Evolutionary conservation across 768 basidiomycete species (phyloP).

Genomic region (Stropharia rugosoannulata): DNA sequence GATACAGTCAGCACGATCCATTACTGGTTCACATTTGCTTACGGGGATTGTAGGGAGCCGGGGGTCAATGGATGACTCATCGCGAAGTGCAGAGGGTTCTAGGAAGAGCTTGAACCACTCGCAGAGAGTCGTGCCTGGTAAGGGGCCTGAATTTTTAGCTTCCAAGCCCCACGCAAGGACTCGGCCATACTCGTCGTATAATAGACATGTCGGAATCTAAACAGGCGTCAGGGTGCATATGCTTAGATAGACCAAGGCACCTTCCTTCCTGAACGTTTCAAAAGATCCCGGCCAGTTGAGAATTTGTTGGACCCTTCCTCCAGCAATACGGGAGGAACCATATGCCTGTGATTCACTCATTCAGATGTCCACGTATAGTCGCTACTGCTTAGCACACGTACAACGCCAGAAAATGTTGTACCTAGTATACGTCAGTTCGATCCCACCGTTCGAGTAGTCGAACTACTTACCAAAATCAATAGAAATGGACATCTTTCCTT

Average conservation of each 20-base stretch:
- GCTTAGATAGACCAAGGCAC: conserved; percentile 8
- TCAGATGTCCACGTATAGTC: not conserved
- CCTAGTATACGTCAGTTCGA: conserved; percentile 38
- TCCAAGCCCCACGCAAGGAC: conserved; percentile 86
- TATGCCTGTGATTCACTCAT: conserved; percentile 58
- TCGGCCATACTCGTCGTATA: conserved; percentile 73
- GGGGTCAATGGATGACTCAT: conserved; percentile 68
- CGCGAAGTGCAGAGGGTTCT: conserved; percentile 77
- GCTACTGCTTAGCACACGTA: conserved; percentile 37
- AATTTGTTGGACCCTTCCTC: conserved; percentile 81
- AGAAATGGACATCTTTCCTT: conserved; percentile 79
- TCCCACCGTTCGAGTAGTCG: not conserved
- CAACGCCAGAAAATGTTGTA: conserved; percentile 87
- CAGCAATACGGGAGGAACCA: conserved; percentile 80
- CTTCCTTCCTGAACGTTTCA: conserved; percentile 82
- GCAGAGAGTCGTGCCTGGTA: conserved; percentile 57
- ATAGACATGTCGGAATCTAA: conserved; percentile 76
- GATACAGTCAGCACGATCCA: conserved; percentile 5
- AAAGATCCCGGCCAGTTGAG: conserved; percentile 83
- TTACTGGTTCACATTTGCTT: conserved; percentile 25
- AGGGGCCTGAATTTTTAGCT: conserved; percentile 76
- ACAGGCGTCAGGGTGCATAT: conserved; percentile 1
- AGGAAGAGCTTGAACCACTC: conserved; percentile 85
- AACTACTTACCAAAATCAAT: conserved; percentile 75
- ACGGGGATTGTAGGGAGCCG: conserved; percentile 81